Base-by-base conservation (phyloP, 495 filamentous ascomycete genomes). In the Penicillium cataractarum region DNA sequence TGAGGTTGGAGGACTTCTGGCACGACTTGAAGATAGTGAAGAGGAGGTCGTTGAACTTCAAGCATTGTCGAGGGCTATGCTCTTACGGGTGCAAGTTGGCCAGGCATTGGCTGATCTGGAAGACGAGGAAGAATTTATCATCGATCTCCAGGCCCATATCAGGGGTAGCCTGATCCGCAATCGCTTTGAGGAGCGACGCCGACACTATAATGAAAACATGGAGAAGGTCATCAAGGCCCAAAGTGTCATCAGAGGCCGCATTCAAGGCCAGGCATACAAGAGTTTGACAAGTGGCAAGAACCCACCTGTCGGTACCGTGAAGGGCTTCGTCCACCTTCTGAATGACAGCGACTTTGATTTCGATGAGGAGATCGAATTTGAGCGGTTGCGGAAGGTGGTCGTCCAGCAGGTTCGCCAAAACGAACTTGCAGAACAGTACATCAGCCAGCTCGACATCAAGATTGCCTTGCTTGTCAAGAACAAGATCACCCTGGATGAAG, bases 261-360 rank as follows among this genome's bases (percentile, higher is more conserved):
- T 97, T 54, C 96, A 98, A 77, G 95, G 95, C 7, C 92, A 98
- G 75, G 96, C 96, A 2, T 99, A 99, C 80, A 97, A 96, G 82
- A 94, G 89, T 69, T 81, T 97, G 65, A 97, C 93, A 6, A 92
- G 87, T 33, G 95, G 96, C n/a, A 97, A 97, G 76, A 98, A 98
- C 68, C 95, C 95, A 51, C 95, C 96, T 4, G 92, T 98, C 55
- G 90, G 92, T 48, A 97, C 96, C 0, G 90, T 99, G 65, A 97
- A 98, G 77, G 93, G 94, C 65, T 98, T 98, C 67, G 92, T 99
- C 6, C 95, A 99, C 76, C 83, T 99, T 27, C 85, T 99, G 51
- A 99, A 98, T 71, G 95, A 99, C 75, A 97, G 92, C 67, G 92
- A 97, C 68, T 96, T 99, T 66, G 95, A 99, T 69, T 99, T 99